Conservation (phyloP, 306 rosid genomes). For the Inga laurina region DNA sequence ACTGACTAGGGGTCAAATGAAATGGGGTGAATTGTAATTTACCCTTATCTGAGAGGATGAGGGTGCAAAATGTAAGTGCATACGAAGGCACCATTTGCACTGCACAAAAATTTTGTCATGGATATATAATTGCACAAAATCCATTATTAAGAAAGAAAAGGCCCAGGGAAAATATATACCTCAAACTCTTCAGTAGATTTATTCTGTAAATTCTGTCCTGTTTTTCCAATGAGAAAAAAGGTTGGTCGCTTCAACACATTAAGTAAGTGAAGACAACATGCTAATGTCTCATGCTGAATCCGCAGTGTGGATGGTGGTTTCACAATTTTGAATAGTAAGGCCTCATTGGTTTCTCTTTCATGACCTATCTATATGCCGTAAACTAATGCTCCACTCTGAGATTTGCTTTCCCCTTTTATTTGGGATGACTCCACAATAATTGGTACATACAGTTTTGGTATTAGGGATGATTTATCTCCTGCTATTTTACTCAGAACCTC, state of each 20-base stretch:
- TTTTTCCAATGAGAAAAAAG: slow-evolving; percentile 59
- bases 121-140: not conserved
- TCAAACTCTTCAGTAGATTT: slow-evolving; percentile 44
- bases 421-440: too few species aligned
- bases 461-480: too few species aligned
- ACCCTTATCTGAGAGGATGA: not conserved
- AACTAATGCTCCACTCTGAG: slow-evolving; percentile 38
- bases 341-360: slow-evolving; percentile 48
- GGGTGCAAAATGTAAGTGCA: not conserved
- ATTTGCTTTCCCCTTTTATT: slow-evolving; percentile 47
- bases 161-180: slow-evolving; percentile 49
- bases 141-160: too few species aligned
- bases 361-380: slow-evolving; percentile 60
- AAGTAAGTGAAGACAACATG: slow-evolving; percentile 74
- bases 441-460: too few species aligned
- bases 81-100: not conserved
- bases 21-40: not conserved
- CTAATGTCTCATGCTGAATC: slow-evolving; percentile 64
- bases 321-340: slow-evolving; percentile 49
- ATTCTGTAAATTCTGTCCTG: slow-evolving; percentile 40
- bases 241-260: slow-evolving; percentile 59
- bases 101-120: not conserved
- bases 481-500: too few species aligned
- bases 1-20: not conserved
- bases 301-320: slow-evolving; percentile 48